A percentile compares a stretch with the other conserved stretches of the same genome.
Conservation (phyloP, 208 protist species). For the Trypanosoma boissoni region DNA sequence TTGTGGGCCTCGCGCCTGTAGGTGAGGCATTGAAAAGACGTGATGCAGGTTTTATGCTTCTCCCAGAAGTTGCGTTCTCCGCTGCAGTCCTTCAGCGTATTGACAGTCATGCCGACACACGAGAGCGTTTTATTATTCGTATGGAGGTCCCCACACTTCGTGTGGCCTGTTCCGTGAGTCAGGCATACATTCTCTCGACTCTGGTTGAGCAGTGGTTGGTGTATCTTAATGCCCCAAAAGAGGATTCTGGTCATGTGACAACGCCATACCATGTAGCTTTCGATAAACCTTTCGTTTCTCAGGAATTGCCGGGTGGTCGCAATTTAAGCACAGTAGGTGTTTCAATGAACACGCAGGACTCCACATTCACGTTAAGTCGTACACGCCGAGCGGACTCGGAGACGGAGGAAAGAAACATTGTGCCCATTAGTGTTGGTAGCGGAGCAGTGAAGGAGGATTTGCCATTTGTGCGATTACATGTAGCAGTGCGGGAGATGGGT, state of each 20-base stretch:
- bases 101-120: slow-evolving; percentile 32
- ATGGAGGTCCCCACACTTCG: slow-evolving; percentile 63
- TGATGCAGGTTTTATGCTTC: slow-evolving; percentile 63
- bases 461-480: slow-evolving; percentile 54
- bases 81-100: slow-evolving; percentile 75
- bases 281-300: no score
- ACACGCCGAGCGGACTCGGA: slow-evolving; percentile 12
- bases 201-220: slow-evolving; percentile 72
- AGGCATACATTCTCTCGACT: slow-evolving; percentile 66
- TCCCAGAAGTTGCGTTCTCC: slow-evolving; percentile 66
- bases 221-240: slow-evolving; percentile 15
- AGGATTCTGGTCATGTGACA: not conserved
- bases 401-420: slow-evolving; percentile 3
- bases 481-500: slow-evolving; percentile 54
- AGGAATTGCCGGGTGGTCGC: no score
- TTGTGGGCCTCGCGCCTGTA: slow-evolving; percentile 72
- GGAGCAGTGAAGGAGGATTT: slow-evolving; percentile 26
- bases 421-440: not conserved
- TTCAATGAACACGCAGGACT: no score
- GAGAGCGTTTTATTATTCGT: slow-evolving; percentile 68
- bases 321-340: no score
- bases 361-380: not conserved
- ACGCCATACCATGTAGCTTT: no score
- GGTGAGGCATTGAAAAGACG: slow-evolving; percentile 48
- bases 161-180: slow-evolving; percentile 63